Conservation (phyloP, 371 early-diverging fungal genomes). For the Mortierella sp. region DNA sequence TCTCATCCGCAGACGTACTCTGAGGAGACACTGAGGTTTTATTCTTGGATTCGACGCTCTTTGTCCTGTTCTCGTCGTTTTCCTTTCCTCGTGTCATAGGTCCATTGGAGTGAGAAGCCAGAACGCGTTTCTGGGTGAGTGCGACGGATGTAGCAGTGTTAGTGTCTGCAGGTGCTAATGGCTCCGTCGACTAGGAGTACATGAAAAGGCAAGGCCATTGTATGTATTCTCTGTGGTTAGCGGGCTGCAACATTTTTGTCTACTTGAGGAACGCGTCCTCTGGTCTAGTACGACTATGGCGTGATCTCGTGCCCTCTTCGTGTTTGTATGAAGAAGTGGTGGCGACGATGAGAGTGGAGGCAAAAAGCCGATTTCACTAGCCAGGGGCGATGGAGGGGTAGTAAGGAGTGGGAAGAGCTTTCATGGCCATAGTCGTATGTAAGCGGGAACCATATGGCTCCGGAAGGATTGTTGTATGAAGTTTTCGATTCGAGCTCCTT, state of each 20-base stretch:
- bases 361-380: slow-evolving; percentile 1
- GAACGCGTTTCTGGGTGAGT: slow-evolving; percentile 21
- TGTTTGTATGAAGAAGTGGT: slow-evolving; percentile 37
- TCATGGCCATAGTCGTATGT: slow-evolving; percentile 16
- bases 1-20: slow-evolving; percentile 18
- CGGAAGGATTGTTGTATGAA: slow-evolving; percentile 32
- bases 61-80: slow-evolving; percentile 24
- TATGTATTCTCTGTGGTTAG: neutral
- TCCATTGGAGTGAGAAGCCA: slow-evolving; percentile 1
- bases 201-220: neutral
- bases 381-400: slow-evolving; percentile 9
- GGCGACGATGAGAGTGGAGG: slow-evolving; percentile 11
- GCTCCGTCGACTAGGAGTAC: slow-evolving; percentile 32
- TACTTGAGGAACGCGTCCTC: slow-evolving; percentile 18
- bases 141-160: slow-evolving; percentile 24
- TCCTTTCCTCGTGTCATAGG: slow-evolving; percentile 32
- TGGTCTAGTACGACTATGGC: slow-evolving; percentile 27
- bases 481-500: slow-evolving; percentile 8
- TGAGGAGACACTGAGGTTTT: neutral
- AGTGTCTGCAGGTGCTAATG: slow-evolving; percentile 31
- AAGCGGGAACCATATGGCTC: slow-evolving; percentile 30
- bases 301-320: slow-evolving; percentile 1
- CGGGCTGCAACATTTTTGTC: slow-evolving; percentile 3
- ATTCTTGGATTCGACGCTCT: slow-evolving; percentile 7
- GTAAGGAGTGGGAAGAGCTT: slow-evolving; percentile 3